Conservation (phyloP, 2,329 filamentous ascomycete genomes). For the Xylaria sp. region DNA sequence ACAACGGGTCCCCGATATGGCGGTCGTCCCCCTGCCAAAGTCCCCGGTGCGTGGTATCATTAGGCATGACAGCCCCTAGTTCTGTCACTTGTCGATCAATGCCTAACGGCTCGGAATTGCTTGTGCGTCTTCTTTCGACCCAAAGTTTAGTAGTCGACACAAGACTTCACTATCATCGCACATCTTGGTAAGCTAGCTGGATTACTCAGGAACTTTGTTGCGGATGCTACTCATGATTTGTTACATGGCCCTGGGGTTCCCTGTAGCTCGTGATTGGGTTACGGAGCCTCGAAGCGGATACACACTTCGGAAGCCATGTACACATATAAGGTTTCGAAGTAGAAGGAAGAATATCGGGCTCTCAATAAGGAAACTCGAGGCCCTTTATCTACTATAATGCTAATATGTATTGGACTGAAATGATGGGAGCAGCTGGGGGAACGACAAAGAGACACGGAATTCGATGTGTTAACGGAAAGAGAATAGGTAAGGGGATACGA, state of each 20-base stretch:
- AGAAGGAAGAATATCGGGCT: too few relatives aligned
- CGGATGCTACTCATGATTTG: too few relatives aligned
- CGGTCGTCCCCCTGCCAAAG: background rate
- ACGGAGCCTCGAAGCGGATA: background rate
- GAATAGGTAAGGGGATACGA: slow-evolving; percentile 3
- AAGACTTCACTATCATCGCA: background rate
- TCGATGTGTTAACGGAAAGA: slow-evolving; percentile 13
- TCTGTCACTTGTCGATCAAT: slow-evolving; percentile 20
- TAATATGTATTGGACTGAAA: background rate
- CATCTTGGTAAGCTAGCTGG: background rate
- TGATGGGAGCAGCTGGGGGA: slow-evolving; percentile 2
- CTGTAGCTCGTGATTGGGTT: background rate
- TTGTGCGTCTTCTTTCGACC: background rate
- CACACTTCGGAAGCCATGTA: background rate
- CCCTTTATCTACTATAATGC: slow-evolving; percentile 2
- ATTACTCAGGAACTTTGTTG: too few relatives aligned
- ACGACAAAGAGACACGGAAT: slow-evolving; percentile 17
- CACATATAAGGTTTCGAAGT: background rate
- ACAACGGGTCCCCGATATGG: slow-evolving; percentile 17
- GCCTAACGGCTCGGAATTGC: slow-evolving; percentile 7
- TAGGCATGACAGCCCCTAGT: slow-evolving; percentile 18
- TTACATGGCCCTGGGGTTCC: too few relatives aligned
- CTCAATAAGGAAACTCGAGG: background rate
- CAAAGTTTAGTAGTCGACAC: background rate
- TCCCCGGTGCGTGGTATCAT: slow-evolving; percentile 16